Evolutionary conservation across 768 basidiomycete species (phyloP), one percentile per base, ranked within the genome.

Genomic region (Lactarius tabidus): DNA sequence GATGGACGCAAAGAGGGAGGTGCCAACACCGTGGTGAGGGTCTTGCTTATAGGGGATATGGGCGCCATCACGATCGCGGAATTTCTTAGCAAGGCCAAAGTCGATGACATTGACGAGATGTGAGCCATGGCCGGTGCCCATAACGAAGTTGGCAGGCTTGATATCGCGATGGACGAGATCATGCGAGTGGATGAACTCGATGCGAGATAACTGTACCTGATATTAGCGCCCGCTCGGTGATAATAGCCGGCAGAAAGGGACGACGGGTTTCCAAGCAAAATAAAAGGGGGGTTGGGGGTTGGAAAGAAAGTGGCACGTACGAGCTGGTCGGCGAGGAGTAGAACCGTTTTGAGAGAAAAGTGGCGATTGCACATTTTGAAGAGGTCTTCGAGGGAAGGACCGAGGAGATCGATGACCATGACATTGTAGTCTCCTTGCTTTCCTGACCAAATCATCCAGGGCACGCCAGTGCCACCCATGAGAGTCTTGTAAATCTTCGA

Each of bases 81-180:
- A 92, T 69, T 88, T 88, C 74, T 90, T 90, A 0, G 90, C 89
- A 54, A 92, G 87, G 17, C 90, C 90, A 76, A 92, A 92, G 78
- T 92, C 90, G 70, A 92, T 92, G 70, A 99, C 91, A 75, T 98
- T 96, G 74, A 99, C 95, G 71, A 87, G 77, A 70, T 83, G 82
- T 0, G 82, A 72, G 75, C 83, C 79, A 68, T 85, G 87, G 67
- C 86, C 86, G 54, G 86, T 84, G 68, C 93, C 92, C 93, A 98
- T 98, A 66, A 99, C 89, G 74, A 99, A 99, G 78, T 99, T 98
- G 72, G 96, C 96, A 41, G 96, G 96, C 76, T 98, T 99, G 77
- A 99, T 90, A 74, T 98, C 96, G 69, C 96, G 91, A 75, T 98
- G 96, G 48, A 97, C 87, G 70, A 96, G 90, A 72, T 93, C 91